A percentile compares a stretch with the other conserved stretches of the same genome.
Conservation (phyloP, 2,329 filamentous ascomycete genomes). For the Colletotrichum scovillei region DNA sequence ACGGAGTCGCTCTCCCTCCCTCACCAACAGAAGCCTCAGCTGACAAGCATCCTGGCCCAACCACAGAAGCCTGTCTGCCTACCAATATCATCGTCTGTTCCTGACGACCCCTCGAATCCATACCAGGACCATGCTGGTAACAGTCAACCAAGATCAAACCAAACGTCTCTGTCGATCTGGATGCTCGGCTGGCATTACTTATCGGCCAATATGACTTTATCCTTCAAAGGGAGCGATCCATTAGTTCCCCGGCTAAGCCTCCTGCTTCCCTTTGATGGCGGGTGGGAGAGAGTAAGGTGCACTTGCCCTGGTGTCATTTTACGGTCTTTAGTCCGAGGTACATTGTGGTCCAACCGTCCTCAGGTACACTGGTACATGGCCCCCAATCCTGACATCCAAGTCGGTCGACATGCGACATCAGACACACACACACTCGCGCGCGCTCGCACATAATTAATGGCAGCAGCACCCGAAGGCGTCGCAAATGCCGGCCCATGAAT, state of each 20-base stretch:
- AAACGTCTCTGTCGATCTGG: neutral
- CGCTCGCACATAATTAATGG: neutral
- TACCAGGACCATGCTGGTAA: neutral
- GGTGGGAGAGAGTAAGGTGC: no score
- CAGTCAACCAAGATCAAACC: neutral
- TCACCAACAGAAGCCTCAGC: neutral
- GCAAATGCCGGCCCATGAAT: conserved; percentile 26
- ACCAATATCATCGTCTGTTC: neutral
- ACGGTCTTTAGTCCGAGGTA: conserved; percentile 9
- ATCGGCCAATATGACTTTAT: neutral
- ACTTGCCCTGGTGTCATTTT: conserved; percentile 5
- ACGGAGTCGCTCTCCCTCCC: neutral
- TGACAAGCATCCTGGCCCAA: neutral
- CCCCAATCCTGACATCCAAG: conserved; percentile 7
- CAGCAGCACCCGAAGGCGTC: conserved; percentile 10
- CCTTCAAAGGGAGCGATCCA: conserved; percentile 7
- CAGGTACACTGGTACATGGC: conserved; percentile 18
- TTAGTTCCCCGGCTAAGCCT: conserved; percentile 1
- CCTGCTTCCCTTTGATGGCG: neutral
- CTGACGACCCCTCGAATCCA: neutral
- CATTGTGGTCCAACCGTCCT: neutral
- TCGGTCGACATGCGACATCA: conserved; percentile 34
- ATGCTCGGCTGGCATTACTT: neutral
- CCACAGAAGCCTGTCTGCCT: neutral
- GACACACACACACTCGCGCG: conserved; percentile 19